phyloP scores from a whole-genome alignment of 306 rosid species.

The Prunus armeniaca region DNA sequence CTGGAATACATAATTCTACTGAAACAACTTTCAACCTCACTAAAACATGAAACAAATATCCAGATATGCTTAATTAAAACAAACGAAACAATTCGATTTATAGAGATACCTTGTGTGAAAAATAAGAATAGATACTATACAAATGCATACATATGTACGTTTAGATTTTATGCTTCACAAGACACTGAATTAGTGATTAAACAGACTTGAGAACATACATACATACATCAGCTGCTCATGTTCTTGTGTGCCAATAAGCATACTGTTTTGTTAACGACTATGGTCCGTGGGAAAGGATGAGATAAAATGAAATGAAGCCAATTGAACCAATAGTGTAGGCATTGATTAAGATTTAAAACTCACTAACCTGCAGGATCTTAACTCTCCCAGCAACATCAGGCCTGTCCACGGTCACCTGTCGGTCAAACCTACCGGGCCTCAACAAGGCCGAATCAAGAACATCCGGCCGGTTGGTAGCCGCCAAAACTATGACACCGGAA shows the following conservation, averaged over 20 bases:
- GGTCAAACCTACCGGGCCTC: slow-evolving; percentile 90
- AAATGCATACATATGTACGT: too few species aligned
- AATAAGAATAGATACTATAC: too few species aligned
- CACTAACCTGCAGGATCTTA: slow-evolving; percentile 84
- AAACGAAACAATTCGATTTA: neutral
- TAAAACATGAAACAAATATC: neutral
- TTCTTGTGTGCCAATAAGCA: too few species aligned
- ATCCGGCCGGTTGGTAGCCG: slow-evolving; percentile 95
- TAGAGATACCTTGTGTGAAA: neutral
- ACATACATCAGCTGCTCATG: too few species aligned
- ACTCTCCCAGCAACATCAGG: slow-evolving; percentile 99
- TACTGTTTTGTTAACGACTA: too few species aligned
- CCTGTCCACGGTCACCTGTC: slow-evolving; percentile 97
- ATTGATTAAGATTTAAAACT: too few species aligned
- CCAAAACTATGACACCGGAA: slow-evolving; percentile 94
- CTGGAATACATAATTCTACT: neutral
- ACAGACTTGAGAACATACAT: too few species aligned
- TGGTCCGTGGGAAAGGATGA: too few species aligned
- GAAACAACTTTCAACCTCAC: neutral
- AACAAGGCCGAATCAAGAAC: slow-evolving; percentile 87
- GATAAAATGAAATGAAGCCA: neutral
- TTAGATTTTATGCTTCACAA: too few species aligned
- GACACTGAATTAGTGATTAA: too few species aligned
- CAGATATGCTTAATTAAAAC: neutral
- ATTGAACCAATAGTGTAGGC: neutral